Conservation (phyloP, 1,139 yeast species). For the Geotrichum cucujoidarum region DNA sequence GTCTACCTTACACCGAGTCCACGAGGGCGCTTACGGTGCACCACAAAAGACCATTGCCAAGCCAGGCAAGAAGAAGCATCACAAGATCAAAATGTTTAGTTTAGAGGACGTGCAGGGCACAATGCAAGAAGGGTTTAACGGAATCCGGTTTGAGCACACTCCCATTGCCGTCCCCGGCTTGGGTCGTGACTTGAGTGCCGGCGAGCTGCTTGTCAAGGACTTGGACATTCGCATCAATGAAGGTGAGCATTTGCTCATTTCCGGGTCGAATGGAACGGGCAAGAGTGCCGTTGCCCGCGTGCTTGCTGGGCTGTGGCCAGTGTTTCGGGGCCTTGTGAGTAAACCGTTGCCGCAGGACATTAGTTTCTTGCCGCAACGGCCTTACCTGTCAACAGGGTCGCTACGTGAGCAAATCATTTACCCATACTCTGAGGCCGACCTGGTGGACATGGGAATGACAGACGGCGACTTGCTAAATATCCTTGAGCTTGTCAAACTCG, state of each 20-base stretch:
- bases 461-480: constrained; percentile 68
- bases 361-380: constrained; percentile 74
- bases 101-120: constrained; percentile 67
- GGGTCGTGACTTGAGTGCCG: constrained; percentile 35
- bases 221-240: constrained; percentile 60
- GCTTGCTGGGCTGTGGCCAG: constrained; percentile 89
- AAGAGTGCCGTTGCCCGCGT: constrained; percentile 83
- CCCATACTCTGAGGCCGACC: constrained; percentile 73
- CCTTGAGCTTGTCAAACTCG: constrained; percentile 71
- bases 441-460: constrained; percentile 63
- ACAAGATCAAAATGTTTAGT: constrained; percentile 27
- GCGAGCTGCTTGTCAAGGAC: constrained; percentile 50
- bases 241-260: constrained; percentile 68
- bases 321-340: constrained; percentile 74
- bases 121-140: constrained; percentile 70
- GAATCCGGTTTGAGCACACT: constrained; percentile 75
- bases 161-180: constrained; percentile 71
- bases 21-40: constrained; percentile 45
- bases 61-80: constrained; percentile 1
- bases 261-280: constrained; percentile 88
- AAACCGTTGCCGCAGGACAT: constrained; percentile 72
- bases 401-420: constrained; percentile 83
- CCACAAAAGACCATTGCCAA: constrained; percentile 7
- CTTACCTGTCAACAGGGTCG: constrained; percentile 74
- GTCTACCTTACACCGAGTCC: constrained; percentile 74